A percentile compares a stretch with the other conserved stretches of the same genome.
phyloP scores from a whole-genome alignment of 2,329 filamentous ascomycete genomes.

The Botrytis elliptica region DNA sequence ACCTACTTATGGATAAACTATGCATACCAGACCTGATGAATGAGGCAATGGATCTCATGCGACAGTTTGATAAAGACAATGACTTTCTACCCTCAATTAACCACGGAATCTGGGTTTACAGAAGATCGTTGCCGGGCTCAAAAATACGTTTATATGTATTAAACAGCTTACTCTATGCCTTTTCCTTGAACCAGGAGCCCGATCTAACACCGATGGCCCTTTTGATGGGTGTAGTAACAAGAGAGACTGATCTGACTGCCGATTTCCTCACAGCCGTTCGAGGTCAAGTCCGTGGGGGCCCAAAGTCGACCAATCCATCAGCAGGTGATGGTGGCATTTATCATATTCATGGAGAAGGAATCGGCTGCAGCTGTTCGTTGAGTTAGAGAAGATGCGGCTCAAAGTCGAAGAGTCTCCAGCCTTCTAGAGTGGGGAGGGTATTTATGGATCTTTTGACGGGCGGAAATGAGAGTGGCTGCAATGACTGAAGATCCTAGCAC shows the following conservation, averaged over 20 bases:
- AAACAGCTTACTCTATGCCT: neutral
- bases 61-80: neutral
- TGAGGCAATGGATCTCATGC: neutral
- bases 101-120: neutral
- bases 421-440: neutral
- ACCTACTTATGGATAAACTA: neutral
- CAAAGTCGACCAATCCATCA: neutral
- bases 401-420: neutral
- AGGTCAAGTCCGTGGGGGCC: neutral
- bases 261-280: neutral
- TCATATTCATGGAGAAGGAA: neutral
- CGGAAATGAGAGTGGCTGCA: neutral
- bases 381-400: neutral
- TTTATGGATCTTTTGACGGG: neutral
- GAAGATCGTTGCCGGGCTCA: neutral
- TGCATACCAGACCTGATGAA: neutral
- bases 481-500: neutral
- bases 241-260: neutral
- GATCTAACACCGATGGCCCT: rapidly evolving
- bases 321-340: neutral
- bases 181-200: neutral
- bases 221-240: neutral
- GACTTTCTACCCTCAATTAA: neutral
- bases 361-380: neutral
- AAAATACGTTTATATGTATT: neutral